Conservation (phyloP, 768 basidiomycete species). For the Paxillus ammoniavirescens region DNA sequence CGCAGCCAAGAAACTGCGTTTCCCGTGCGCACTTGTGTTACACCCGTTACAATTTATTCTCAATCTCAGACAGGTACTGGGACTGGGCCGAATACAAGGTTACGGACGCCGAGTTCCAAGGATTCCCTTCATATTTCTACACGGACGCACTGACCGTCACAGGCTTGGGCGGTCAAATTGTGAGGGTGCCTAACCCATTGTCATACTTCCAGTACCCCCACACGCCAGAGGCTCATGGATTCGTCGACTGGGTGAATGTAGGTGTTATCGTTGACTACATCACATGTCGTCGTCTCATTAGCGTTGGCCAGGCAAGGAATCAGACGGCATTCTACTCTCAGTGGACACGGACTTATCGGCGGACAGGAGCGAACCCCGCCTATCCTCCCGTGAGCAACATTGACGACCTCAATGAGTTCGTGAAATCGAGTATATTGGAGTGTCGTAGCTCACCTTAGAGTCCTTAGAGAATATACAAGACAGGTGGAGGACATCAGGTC, state of each 20-base stretch:
- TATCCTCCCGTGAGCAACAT: slow-evolving; percentile 11
- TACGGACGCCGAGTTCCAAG: not conserved
- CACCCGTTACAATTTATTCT: not conserved
- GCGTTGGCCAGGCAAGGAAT: too few relatives aligned
- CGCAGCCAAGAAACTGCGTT: slow-evolving; percentile 24
- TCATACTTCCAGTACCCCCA: too few relatives aligned
- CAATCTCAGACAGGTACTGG: slow-evolving; percentile 22
- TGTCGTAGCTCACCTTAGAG: not conserved
- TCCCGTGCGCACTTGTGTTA: slow-evolving; percentile 20
- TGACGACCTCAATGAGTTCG: slow-evolving; percentile 14
- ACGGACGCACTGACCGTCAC: slow-evolving; percentile 8
- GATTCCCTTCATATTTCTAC: slow-evolving; percentile 21
- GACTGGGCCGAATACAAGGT: slow-evolving; percentile 27
- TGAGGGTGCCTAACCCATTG: too few relatives aligned
- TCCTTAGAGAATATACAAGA: slow-evolving; percentile 15
- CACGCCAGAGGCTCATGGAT: too few relatives aligned
- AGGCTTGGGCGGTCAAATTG: too few relatives aligned
- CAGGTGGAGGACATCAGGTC: slow-evolving; percentile 10
- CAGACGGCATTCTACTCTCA: not conserved
- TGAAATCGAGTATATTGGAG: not conserved
- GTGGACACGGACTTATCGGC: slow-evolving; percentile 20
- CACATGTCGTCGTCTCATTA: too few relatives aligned
- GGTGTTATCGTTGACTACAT: not conserved
- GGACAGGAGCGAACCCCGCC: slow-evolving; percentile 9
- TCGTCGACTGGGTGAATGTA: not conserved